These are phyloP conservation scores for Candida anglica DNA, from an alignment of 805 yeast genomes.

Conservation along the genomic window DNA sequence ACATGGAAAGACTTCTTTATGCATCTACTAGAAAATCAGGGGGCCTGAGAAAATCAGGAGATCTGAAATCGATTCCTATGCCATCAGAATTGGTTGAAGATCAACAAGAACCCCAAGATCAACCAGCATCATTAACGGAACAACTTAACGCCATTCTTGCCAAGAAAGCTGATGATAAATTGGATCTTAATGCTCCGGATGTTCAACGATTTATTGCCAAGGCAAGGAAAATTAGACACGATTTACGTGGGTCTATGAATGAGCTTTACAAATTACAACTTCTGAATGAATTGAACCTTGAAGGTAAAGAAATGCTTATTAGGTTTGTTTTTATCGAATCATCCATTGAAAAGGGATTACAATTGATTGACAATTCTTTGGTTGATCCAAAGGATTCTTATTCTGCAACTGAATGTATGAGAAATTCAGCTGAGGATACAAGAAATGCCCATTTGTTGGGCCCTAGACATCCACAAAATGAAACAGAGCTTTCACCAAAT, in stretches of 20 bases:
- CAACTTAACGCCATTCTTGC: slow-evolving; percentile 29
- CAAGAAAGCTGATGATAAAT: slow-evolving; percentile 25
- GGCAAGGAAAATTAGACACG: slow-evolving; percentile 24
- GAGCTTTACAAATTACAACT: slow-evolving; percentile 57
- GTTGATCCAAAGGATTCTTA: slow-evolving; percentile 10
- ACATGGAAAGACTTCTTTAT: slow-evolving; percentile 61
- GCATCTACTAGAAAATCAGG: slow-evolving; percentile 29
- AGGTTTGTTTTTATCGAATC: slow-evolving; percentile 67
- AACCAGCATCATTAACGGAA: slow-evolving; percentile 15
- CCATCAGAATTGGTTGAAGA: too few relatives aligned
- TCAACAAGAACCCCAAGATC: slow-evolving; percentile 3
- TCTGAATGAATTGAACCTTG: slow-evolving; percentile 50
- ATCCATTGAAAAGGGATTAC: slow-evolving; percentile 56
- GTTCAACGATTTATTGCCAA: slow-evolving; percentile 24
- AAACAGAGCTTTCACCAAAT: background rate
- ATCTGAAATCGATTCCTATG: background rate
- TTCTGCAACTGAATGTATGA: slow-evolving; percentile 2
- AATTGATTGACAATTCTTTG: slow-evolving; percentile 34
- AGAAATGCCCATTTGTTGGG: slow-evolving; percentile 7
- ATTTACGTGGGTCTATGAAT: slow-evolving; percentile 33
- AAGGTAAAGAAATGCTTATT: slow-evolving; percentile 73
- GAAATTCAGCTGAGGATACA: slow-evolving; percentile 19
- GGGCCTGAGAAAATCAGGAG: background rate
- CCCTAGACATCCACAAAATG: slow-evolving; percentile 4
- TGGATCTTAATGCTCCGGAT: slow-evolving; percentile 29